Base-by-base conservation (phyloP, 805 yeast genomes). In the Kuraishia hungarica region DNA sequence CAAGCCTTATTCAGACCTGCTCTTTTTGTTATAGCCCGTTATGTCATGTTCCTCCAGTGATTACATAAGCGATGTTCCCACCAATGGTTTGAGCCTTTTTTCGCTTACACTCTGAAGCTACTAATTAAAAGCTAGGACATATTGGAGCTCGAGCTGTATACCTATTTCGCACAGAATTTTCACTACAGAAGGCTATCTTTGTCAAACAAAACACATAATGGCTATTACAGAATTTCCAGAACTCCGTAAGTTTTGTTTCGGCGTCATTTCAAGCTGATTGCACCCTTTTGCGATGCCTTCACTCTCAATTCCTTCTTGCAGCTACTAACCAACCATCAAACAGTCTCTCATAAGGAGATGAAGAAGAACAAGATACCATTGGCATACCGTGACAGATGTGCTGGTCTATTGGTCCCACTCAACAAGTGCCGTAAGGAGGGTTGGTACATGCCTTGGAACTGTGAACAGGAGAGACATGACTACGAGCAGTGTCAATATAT, bases 401-500 rank as follows among this genome's bases (percentile, higher is more conserved):
- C 96, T 1, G 71, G 77, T 22, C 65, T 83, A 54, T 70, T 82
- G 59, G 77, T 84, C 26, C 87, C 87, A 19, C 69, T 83, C 56
- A 81, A 81, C 68, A 78, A 79, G 62, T 83, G 89, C 65, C 79
- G 88, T 56, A 71, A 73, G 53, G 84, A 83, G 61, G 76, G 78
- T 13, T 69, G 72, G 64, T 83, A 72, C 62, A 60, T 83, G 67
- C 89, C 89, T 29, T 83, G 87, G 87, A 82, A 81, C 62, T 89
- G 96, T 63, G 76, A 79, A 56, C 86, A 86, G 60, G 89, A 86
- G 72, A 82, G 90, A 67, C 96, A 89, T 62, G 83, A 65, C 48
- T 89, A 91, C 77, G 96, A 89, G 69, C 87, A 87, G 67, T 89
- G 96, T 69, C 87, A 89, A 71, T 86, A 86, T 68, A 70, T 84